phyloP scores from a whole-genome alignment of 495 filamentous ascomycete species.

The Penicillium pulvis region DNA sequence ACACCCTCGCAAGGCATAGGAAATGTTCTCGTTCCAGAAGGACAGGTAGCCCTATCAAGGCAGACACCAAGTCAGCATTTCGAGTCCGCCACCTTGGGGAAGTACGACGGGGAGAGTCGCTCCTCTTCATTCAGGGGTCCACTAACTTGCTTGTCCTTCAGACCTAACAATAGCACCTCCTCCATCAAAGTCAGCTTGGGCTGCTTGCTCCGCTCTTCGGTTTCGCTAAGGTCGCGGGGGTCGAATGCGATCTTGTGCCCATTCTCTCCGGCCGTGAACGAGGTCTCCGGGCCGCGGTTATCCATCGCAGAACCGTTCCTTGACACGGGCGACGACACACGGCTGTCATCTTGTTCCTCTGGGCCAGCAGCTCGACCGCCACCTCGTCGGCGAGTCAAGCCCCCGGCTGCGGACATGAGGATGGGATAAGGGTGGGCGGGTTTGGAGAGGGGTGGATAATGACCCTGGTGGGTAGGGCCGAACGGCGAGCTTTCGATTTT shows the following conservation, averaged over 20 bases:
- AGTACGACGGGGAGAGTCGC: neutral
- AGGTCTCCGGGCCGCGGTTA: slow-evolving; percentile 75
- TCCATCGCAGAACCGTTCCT: slow-evolving; percentile 62
- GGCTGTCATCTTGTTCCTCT: slow-evolving; percentile 63
- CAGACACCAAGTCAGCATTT: slow-evolving; percentile 25
- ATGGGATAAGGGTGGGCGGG: slow-evolving; percentile 28
- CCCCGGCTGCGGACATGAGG: slow-evolving; percentile 66
- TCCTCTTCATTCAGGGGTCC: neutral
- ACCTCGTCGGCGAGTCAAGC: slow-evolving; percentile 77
- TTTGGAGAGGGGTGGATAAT: slow-evolving; percentile 4
- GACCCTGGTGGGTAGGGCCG: slow-evolving; percentile 13
- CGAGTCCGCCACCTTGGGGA: neutral
- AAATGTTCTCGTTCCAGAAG: slow-evolving; percentile 99
- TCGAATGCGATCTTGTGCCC: slow-evolving; percentile 99
- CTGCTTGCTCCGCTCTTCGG: slow-evolving; percentile 93
- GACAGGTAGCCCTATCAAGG: slow-evolving; percentile 83
- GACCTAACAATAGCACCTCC: slow-evolving; percentile 87
- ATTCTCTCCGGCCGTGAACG: slow-evolving; percentile 90
- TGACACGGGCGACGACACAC: slow-evolving; percentile 69
- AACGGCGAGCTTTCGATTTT: slow-evolving; percentile 7
- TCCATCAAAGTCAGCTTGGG: slow-evolving; percentile 99
- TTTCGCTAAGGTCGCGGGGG: slow-evolving; percentile 96
- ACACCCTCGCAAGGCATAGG: slow-evolving; percentile 93
- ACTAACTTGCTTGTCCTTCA: slow-evolving; percentile 96
- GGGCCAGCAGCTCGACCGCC: slow-evolving; percentile 60